phyloP scores from a whole-genome alignment of 345 rosid species.

The Odontarrhena argentea region DNA sequence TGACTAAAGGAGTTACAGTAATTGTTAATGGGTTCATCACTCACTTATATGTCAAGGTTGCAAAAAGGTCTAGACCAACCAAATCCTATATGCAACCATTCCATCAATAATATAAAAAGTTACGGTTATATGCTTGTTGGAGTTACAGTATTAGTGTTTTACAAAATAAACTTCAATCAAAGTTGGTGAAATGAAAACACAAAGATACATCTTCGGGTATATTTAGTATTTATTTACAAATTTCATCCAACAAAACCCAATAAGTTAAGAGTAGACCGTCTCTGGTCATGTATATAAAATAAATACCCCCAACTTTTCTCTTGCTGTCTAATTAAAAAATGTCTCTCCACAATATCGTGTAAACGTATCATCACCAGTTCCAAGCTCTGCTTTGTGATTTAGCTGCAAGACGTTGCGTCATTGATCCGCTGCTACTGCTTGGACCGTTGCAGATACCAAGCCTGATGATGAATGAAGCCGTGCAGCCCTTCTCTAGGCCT shows the following conservation, averaged over 20 bases:
- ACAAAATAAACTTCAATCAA: slow-evolving; percentile 1
- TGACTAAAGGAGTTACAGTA: no score
- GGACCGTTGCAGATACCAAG: slow-evolving; percentile 62
- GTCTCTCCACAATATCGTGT: slow-evolving; percentile 12
- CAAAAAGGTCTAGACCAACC: no score
- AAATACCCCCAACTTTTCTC: slow-evolving; percentile 8
- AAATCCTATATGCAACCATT: no score
- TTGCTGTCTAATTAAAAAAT: slow-evolving; percentile 17
- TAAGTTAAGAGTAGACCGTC: slow-evolving; percentile 25
- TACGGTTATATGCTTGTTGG: no score
- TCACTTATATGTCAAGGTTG: no score
- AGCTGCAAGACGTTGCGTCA: slow-evolving; percentile 45
- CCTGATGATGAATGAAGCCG: slow-evolving; percentile 62
- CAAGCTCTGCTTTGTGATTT: slow-evolving; percentile 51
- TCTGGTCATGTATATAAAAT: slow-evolving; percentile 17
- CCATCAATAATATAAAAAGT: no score
- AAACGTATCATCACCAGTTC: slow-evolving; percentile 48
- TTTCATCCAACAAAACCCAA: slow-evolving; percentile 31
- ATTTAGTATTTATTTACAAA: slow-evolving; percentile 30
- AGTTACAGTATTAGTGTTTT: no score
- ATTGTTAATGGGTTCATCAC: no score
- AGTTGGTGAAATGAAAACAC: background rate
- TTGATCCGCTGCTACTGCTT: slow-evolving; percentile 39
- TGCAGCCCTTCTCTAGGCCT: slow-evolving; percentile 74
- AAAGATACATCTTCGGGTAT: slow-evolving; percentile 8